Conservation (phyloP, 106 monocot species). For the Dioscorea dumetorum region DNA sequence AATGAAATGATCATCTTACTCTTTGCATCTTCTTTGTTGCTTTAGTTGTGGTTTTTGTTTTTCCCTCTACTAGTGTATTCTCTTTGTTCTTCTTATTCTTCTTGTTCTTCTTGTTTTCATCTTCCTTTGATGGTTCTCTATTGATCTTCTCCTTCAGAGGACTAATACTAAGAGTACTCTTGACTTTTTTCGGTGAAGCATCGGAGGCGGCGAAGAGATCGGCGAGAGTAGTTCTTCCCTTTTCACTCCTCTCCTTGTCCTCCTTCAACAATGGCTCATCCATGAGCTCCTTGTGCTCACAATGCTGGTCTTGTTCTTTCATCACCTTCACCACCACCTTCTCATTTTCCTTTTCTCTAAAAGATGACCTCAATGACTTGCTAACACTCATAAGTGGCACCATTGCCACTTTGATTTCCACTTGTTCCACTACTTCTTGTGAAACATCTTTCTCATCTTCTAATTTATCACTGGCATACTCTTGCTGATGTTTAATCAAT, state of each 20-base stretch:
- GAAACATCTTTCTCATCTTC: not conserved
- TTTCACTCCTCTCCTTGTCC: constrained; percentile 7
- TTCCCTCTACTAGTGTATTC: too few relatives aligned
- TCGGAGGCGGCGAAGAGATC: constrained; percentile 13
- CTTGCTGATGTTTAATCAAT: not conserved
- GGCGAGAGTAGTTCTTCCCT: constrained; percentile 21
- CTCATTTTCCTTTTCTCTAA: constrained; percentile 1
- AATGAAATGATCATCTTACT: too few relatives aligned
- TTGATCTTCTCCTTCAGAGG: too few relatives aligned
- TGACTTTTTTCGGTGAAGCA: not conserved
- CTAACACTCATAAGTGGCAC: not conserved
- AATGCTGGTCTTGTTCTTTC: not conserved
- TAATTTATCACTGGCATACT: not conserved
- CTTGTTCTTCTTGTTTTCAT: too few relatives aligned
- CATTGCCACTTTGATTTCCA: constrained; percentile 1
- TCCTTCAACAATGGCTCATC: constrained; percentile 18
- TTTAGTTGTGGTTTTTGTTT: too few relatives aligned
- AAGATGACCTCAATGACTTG: not conserved
- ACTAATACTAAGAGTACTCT: too few relatives aligned
- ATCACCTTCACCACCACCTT: constrained; percentile 1
- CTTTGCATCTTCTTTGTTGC: too few relatives aligned
- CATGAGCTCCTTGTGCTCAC: not conserved
- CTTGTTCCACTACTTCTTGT: not conserved
- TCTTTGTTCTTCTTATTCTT: too few relatives aligned
- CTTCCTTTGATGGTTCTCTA: too few relatives aligned